A percentile compares a stretch with the other conserved stretches of the same genome.
phyloP scores from a whole-genome alignment of 2,329 filamentous ascomycete genomes.

The Xylariomycetidae sp. region DNA sequence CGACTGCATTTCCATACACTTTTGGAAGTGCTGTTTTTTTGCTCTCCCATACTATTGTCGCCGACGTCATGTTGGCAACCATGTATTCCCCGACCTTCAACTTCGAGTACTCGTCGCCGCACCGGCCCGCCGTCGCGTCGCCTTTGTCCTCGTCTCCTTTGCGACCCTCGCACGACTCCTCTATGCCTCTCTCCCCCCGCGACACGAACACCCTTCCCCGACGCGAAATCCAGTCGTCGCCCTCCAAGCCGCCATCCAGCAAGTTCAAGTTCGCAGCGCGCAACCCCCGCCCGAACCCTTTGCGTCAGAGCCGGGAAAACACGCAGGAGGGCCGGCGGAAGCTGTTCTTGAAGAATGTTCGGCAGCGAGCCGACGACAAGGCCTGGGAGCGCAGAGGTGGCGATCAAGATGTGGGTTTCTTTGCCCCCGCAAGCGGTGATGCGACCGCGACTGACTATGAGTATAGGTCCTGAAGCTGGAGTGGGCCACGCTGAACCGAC shows the following conservation, averaged over 20 bases:
- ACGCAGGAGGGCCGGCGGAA: slow-evolving; percentile 58
- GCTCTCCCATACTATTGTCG: neutral
- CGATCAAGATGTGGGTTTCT: slow-evolving; percentile 47
- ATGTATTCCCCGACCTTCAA: slow-evolving; percentile 37
- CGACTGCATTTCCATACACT: neutral
- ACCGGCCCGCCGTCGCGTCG: slow-evolving; percentile 45
- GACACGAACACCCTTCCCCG: slow-evolving; percentile 35
- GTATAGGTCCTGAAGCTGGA: slow-evolving; percentile 35
- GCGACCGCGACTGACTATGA: slow-evolving; percentile 2
- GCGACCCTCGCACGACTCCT: slow-evolving; percentile 43
- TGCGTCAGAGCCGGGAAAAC: slow-evolving; percentile 55
- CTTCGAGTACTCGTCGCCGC: slow-evolving; percentile 31
- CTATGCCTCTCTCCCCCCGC: slow-evolving; percentile 36
- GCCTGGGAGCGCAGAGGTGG: slow-evolving; percentile 56
- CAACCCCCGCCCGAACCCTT: slow-evolving; percentile 55
- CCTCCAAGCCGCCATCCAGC: slow-evolving; percentile 19
- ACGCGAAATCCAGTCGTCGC: slow-evolving; percentile 34
- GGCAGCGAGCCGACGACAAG: slow-evolving; percentile 53
- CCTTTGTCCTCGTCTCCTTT: slow-evolving; percentile 55
- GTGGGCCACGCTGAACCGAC: slow-evolving; percentile 33
- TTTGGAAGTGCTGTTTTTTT: neutral
- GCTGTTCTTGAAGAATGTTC: slow-evolving; percentile 63
- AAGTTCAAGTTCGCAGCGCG: slow-evolving; percentile 45
- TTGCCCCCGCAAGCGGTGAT: neutral
- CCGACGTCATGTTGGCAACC: slow-evolving; percentile 27